These are phyloP conservation scores for Phytophthora sojae DNA, from an alignment of 352 stramenopile species.

Conservation along the genomic window DNA sequence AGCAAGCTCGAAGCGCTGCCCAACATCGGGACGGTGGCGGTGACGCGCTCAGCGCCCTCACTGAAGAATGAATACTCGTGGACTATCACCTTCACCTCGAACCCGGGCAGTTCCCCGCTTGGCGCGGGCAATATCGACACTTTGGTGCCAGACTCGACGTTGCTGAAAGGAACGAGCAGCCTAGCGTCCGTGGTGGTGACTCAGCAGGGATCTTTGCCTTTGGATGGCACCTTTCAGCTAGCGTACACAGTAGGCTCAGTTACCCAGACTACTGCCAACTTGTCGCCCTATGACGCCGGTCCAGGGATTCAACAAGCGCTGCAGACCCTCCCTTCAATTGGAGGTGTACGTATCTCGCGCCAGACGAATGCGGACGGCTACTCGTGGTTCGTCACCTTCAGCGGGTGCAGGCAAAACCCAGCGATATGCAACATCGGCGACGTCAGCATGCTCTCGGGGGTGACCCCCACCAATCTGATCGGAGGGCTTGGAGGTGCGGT, in stretches of 20 bases:
- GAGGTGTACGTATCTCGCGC: constrained; percentile 69
- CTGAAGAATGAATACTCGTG: constrained; percentile 93
- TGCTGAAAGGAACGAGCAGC: constrained; percentile 56
- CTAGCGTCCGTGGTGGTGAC: constrained; percentile 39
- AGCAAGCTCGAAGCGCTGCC: constrained; percentile 91
- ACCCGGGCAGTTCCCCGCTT: constrained; percentile 93
- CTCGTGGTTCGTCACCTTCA: constrained; percentile 93
- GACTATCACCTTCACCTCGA: constrained; percentile 94
- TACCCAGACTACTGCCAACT: constrained; percentile 45
- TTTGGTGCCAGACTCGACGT: constrained; percentile 50
- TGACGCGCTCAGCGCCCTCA: constrained; percentile 84
- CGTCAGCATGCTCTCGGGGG: constrained; percentile 65
- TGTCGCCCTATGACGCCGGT: constrained; percentile 67
- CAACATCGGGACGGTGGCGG: constrained; percentile 92
- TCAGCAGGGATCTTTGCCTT: constrained; percentile 59
- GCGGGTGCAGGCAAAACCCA: constrained; percentile 68
- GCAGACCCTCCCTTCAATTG: constrained; percentile 57
- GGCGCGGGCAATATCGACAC: constrained; percentile 69
- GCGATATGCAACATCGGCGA: constrained; percentile 93
- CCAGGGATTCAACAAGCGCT: constrained; percentile 56
- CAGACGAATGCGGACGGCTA: constrained; percentile 75
- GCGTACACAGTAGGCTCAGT: constrained; percentile 42
- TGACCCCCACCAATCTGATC: constrained; percentile 45
- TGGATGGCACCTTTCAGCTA: constrained; percentile 75
- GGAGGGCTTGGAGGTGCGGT: constrained; percentile 46